phyloP scores from a whole-genome alignment of 306 rosid genomes.

The Vigna mungo region DNA sequence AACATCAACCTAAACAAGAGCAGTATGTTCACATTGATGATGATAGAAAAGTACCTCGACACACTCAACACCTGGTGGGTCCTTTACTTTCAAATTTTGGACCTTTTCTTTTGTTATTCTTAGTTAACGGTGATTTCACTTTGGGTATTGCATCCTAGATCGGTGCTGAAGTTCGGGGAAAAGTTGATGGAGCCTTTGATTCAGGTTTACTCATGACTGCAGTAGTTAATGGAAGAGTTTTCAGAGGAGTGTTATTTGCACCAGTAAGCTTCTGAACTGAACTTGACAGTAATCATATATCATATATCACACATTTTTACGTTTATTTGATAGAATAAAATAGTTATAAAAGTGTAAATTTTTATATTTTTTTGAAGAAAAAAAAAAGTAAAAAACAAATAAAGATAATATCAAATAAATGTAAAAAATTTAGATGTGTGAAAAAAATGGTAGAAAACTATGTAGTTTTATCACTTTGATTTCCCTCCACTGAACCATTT shows the following conservation, averaged over 20 bases:
- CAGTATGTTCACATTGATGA: slow-evolving; percentile 43
- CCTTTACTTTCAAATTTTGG: slow-evolving; percentile 1
- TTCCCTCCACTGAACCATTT: slow-evolving; percentile 45
- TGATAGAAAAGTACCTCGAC: slow-evolving; percentile 49
- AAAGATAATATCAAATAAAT: too few relatives aligned
- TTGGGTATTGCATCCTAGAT: slow-evolving; percentile 57
- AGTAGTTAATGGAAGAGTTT: slow-evolving; percentile 71
- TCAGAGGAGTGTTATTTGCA: slow-evolving; percentile 86
- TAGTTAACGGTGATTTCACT: slow-evolving; percentile 8
- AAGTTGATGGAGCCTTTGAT: slow-evolving; percentile 87
- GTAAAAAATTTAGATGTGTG: too few relatives aligned
- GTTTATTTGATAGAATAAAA: too few relatives aligned
- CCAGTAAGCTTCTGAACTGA: slow-evolving; percentile 71
- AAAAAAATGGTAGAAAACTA: not conserved
- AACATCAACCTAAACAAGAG: slow-evolving; percentile 55
- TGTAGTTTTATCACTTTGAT: slow-evolving; percentile 36
- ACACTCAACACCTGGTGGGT: slow-evolving; percentile 56
- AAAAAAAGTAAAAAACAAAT: too few relatives aligned
- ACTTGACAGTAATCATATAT: too few relatives aligned
- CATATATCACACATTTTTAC: too few relatives aligned
- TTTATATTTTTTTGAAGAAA: too few relatives aligned
- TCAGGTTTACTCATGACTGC: slow-evolving; percentile 90
- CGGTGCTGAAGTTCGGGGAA: slow-evolving; percentile 87
- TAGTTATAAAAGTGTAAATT: too few relatives aligned
- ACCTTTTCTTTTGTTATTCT: not conserved